A percentile compares a stretch with the other conserved stretches of the same genome.
phyloP scores from a whole-genome alignment of 1,284 basidiomycete species.

The Naganishia sp. region DNA sequence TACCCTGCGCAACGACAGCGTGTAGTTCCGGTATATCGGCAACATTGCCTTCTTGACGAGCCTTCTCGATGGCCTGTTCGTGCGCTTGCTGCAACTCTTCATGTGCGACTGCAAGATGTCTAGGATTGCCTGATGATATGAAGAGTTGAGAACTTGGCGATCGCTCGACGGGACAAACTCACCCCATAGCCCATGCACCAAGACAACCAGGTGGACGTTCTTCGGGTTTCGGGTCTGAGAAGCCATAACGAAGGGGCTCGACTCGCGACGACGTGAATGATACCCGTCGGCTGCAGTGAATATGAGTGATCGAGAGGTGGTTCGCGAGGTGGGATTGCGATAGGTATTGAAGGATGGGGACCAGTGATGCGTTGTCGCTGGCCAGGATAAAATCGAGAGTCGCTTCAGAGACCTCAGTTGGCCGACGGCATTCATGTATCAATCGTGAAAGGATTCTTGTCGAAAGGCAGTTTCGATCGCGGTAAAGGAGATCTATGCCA shows the following conservation, averaged over 20 bases:
- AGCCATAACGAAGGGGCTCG: neutral
- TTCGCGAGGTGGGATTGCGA: too few species aligned
- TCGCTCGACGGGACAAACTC: conserved; percentile 19
- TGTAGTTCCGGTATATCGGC: conserved; percentile 37
- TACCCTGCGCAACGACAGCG: conserved; percentile 49
- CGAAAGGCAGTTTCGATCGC: too few species aligned
- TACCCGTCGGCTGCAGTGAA: too few species aligned
- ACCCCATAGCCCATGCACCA: conserved; percentile 54
- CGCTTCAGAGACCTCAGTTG: too few species aligned
- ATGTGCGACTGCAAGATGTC: conserved; percentile 44
- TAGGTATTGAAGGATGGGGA: too few species aligned
- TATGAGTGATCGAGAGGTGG: too few species aligned
- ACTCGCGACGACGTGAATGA: neutral
- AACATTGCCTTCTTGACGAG: neutral
- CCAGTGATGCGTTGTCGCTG: neutral
- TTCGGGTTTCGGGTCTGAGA: neutral
- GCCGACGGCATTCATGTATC: neutral
- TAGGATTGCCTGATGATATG: conserved; percentile 41
- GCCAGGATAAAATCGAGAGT: neutral
- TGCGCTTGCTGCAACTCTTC: conserved; percentile 37
- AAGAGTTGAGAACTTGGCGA: neutral
- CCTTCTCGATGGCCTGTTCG: conserved; percentile 7
- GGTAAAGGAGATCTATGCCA: too few species aligned
- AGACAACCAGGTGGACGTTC: conserved; percentile 49
- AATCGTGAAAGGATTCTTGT: neutral